Evolutionary conservation across 768 basidiomycete genomes (phyloP).

Genomic region (Mycena venus): DNA sequence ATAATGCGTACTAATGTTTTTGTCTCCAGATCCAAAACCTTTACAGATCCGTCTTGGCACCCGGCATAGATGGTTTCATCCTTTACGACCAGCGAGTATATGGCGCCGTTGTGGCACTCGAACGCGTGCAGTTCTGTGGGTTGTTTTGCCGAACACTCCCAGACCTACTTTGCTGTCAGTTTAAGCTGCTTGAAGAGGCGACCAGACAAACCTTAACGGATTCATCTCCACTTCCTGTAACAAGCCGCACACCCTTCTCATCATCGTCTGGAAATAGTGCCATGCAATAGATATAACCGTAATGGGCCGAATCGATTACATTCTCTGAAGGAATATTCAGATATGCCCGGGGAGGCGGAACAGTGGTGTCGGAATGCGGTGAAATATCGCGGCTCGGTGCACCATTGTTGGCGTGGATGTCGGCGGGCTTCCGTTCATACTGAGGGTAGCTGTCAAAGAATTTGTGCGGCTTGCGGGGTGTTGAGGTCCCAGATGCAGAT

Average conservation of each 20-base stretch:
- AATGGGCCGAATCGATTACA: conserved; percentile 91
- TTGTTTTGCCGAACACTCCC: conserved; percentile 65
- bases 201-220: conserved; percentile 77
- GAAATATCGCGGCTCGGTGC: conserved; percentile 47
- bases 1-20: conserved; percentile 89
- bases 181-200: not conserved
- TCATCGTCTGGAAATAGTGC: conserved; percentile 46
- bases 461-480: conserved; percentile 72
- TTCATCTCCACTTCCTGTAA: conserved; percentile 94
- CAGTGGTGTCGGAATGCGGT: conserved; percentile 44
- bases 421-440: conserved; percentile 75
- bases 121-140: conserved; percentile 74
- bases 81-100: conserved; percentile 81
- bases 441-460: conserved; percentile 94
- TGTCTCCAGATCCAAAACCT: conserved; percentile 92
- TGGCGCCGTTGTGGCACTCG: conserved; percentile 81
- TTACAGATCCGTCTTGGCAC: conserved; percentile 94
- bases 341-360: conserved; percentile 50
- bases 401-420: conserved; percentile 73
- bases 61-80: conserved; percentile 92
- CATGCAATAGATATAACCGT: conserved; percentile 94
- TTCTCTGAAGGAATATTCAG: conserved; percentile 75
- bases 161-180: conserved; percentile 61
- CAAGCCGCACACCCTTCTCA: conserved; percentile 60
- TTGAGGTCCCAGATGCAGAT: conserved; percentile 50